phyloP scores from a whole-genome alignment of 2,329 filamentous ascomycete genomes.

The Hypoxylon sp. region DNA sequence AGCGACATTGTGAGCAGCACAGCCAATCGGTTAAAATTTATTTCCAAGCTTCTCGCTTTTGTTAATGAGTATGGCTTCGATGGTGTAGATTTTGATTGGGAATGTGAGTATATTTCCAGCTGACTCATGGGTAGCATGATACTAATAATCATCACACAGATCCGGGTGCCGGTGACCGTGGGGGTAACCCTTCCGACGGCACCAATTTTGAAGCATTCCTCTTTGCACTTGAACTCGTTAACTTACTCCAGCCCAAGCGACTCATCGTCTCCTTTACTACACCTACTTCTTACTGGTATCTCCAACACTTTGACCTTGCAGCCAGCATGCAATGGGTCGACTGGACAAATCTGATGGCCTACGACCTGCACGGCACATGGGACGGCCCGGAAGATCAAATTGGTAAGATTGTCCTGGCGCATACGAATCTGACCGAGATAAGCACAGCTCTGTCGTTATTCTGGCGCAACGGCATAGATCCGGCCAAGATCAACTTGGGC shows the following conservation, averaged over 20 bases:
- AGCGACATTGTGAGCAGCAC: no score
- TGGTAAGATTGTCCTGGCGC: neutral
- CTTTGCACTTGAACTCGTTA: no score
- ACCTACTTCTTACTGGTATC: constrained; percentile 5
- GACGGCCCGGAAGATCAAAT: neutral
- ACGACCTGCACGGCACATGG: neutral
- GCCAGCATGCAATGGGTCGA: neutral
- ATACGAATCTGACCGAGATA: constrained; percentile 6
- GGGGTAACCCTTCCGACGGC: neutral
- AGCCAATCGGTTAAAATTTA: no score
- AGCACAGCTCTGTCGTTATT: neutral
- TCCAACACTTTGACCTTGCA: constrained; percentile 3
- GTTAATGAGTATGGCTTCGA: constrained; percentile 2
- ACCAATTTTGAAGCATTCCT: no score
- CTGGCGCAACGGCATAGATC: constrained; percentile 1
- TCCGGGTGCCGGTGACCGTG: neutral
- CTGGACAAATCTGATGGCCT: constrained; percentile 7
- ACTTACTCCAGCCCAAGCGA: no score
- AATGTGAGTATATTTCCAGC: neutral
- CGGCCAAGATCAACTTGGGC: neutral
- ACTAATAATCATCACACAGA: neutral
- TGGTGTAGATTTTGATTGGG: constrained; percentile 2
- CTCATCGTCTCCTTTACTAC: no score
- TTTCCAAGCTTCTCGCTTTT: neutral
- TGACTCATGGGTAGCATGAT: neutral